Conservation (phyloP, 2,329 filamentous ascomycete species). For the Emericellopsis atlantica region DNA sequence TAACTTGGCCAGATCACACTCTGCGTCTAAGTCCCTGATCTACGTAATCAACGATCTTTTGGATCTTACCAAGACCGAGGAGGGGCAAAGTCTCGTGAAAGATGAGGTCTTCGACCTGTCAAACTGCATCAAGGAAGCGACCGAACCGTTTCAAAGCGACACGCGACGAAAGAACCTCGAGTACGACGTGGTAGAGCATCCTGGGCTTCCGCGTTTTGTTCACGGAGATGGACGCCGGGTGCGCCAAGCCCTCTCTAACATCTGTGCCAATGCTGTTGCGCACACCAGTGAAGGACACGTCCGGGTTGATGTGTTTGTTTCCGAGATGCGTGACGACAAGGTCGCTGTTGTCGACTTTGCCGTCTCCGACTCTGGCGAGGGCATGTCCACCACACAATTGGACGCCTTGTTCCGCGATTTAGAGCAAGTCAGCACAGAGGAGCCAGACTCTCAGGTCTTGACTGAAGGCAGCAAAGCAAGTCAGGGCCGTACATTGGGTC, state of each 20-base stretch:
- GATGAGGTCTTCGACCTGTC: constrained; percentile 68
- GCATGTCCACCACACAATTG: constrained; percentile 51
- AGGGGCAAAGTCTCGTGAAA: constrained; percentile 66
- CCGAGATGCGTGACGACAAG: constrained; percentile 30
- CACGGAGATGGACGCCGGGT: constrained; percentile 69
- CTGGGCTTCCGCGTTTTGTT: constrained; percentile 57
- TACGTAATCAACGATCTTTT: constrained; percentile 90
- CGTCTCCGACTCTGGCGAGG: constrained; percentile 63
- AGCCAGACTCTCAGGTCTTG: constrained; percentile 9
- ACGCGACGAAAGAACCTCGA: constrained; percentile 62
- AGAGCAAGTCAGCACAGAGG: constrained; percentile 42
- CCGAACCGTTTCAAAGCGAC: constrained; percentile 60
- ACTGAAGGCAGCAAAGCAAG: constrained; percentile 13
- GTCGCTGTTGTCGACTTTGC: constrained; percentile 61
- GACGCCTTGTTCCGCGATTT: constrained; percentile 46
- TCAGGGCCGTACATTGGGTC: constrained; percentile 45
- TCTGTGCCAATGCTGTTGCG: constrained; percentile 76
- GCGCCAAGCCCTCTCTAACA: constrained; percentile 71
- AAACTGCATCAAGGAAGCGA: constrained; percentile 63
- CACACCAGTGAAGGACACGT: constrained; percentile 59
- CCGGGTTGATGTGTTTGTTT: constrained; percentile 56
- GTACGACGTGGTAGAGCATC: constrained; percentile 56
- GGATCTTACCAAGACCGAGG: constrained; percentile 79
- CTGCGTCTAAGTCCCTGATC: constrained; percentile 82
- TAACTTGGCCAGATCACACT: constrained; percentile 73